Evolutionary conservation across 78 protist genomes (phyloP).

Genomic region (Anaeramoeba flamelloides): DNA sequence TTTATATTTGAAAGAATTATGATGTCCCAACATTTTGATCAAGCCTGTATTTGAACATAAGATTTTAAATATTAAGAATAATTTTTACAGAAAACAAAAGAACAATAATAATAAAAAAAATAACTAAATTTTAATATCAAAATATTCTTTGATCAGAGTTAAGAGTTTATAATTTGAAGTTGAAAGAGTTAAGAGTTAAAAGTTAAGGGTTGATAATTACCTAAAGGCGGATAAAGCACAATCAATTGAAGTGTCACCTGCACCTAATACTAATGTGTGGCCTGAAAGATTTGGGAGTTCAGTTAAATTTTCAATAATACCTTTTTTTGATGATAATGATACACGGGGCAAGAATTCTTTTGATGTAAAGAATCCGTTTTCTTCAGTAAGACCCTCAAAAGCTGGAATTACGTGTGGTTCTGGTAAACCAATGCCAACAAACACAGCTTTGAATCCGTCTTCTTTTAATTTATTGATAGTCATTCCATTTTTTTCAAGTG

Average conservation of each 20-base stretch:
- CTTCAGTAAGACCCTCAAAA: slow-evolving; percentile 27
- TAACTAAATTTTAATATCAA: no score
- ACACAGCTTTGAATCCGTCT: slow-evolving; percentile 57
- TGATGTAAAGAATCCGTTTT: slow-evolving; percentile 53
- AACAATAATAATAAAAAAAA: no score
- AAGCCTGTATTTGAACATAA: no score
- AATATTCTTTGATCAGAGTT: no score
- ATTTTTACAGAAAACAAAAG: no score
- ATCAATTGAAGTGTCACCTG: slow-evolving; percentile 93
- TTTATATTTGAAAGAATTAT: no score
- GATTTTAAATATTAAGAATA: no score
- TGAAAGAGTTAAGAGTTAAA: no score
- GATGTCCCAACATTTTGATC: no score
- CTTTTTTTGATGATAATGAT: neutral
- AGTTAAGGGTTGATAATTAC: no score
- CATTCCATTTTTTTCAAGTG: slow-evolving; percentile 37
- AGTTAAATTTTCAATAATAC: neutral
- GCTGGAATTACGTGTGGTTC: slow-evolving; percentile 30
- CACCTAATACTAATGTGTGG: slow-evolving; percentile 76
- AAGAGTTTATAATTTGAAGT: no score
- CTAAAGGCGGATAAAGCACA: slow-evolving; percentile 78
- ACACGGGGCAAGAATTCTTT: neutral
- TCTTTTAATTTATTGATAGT: slow-evolving; percentile 40
- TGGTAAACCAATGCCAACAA: slow-evolving; percentile 73
- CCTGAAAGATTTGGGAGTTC: neutral